Evolutionary conservation across 192 early-diverging fungal species (phyloP), one percentile per base, ranked within the genome.

Genomic region (Umbelopsis vinacea): DNA sequence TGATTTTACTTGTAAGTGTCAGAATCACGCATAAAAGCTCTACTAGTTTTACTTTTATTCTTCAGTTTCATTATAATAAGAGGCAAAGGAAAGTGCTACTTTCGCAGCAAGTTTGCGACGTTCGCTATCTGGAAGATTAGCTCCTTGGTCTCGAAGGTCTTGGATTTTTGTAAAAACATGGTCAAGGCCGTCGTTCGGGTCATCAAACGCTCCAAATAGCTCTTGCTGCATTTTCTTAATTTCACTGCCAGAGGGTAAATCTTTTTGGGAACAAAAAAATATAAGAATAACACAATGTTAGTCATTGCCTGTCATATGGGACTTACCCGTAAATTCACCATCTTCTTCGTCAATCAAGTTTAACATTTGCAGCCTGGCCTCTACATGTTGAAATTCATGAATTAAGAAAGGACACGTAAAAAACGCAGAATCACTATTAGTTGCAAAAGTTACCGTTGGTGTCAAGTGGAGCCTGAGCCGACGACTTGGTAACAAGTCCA

Each of bases 21-120:
- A 43, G 40, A 43, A 12, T 43, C 40, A 43, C 11, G 11, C 11
- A 43, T 43, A 43, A 3, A 40, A 43, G 11, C 40, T 4, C 40
- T 43, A 11, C 40, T 63, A 37, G 15, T 33, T 63, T 63, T 37
- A 37, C 35, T 63, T 10, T 14, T 63, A 29, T 19, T 63, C 26
- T 15, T 26, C 33, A 19, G 26, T 37, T 38, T 63, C 57, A 19
- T 63, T 63, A 63, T 35, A 63, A 19, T 81, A 76, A 17, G 79
- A 69, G 29, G 79, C 84, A 78, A 89, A 89, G 17, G 87, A 87
- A 21, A 82, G 72, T 10, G 87, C 87, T 6, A 89, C 87, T 45
- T 78, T 52, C 17, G 87, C 87, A 5, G 87, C 87, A 26, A 89
- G 67, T 55, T 81, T 79, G 11, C 85, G 77, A 35, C 87, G 68